Percentiles rank a stretch among this genome's conserved stretches.
Conservation (phyloP, 805 yeast species). For the Torulaspora delbrueckii region DNA sequence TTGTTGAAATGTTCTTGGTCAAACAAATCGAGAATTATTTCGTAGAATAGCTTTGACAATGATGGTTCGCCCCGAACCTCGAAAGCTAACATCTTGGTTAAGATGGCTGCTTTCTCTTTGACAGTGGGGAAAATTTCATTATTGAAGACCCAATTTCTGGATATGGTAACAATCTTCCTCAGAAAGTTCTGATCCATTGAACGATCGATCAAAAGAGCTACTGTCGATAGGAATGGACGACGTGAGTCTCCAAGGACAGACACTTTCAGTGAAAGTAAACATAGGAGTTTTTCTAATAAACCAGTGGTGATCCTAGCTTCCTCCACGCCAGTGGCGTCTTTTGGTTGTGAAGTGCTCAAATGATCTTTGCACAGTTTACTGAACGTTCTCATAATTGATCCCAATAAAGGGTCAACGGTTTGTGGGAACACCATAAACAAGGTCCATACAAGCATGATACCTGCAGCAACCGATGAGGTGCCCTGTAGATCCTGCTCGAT, state of each 20-base stretch:
- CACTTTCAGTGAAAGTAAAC: conserved; percentile 74
- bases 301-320: conserved; percentile 79
- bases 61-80: conserved; percentile 84
- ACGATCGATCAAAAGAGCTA: conserved; percentile 87
- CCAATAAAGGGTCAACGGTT: conserved; percentile 68
- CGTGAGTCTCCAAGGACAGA: conserved; percentile 90
- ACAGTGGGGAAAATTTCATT: conserved; percentile 87
- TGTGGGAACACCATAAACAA: conserved; percentile 70
- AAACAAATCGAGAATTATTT: conserved; percentile 81
- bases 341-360: conserved; percentile 48
- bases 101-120: conserved; percentile 91
- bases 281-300: conserved; percentile 68
- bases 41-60: conserved; percentile 71
- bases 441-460: conserved; percentile 78
- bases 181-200: conserved; percentile 73
- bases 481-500: conserved; percentile 73
- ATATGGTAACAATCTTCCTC: conserved; percentile 68
- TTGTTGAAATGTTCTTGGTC: conserved; percentile 71
- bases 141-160: conserved; percentile 85
- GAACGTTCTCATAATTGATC: conserved; percentile 77
- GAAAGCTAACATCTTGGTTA: conserved; percentile 89
- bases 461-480: conserved; percentile 78
- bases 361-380: conserved; percentile 88
- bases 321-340: conserved; percentile 44
- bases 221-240: conserved; percentile 73